Conservation (phyloP, 306 rosid genomes). For the Medicago lupulina region DNA sequence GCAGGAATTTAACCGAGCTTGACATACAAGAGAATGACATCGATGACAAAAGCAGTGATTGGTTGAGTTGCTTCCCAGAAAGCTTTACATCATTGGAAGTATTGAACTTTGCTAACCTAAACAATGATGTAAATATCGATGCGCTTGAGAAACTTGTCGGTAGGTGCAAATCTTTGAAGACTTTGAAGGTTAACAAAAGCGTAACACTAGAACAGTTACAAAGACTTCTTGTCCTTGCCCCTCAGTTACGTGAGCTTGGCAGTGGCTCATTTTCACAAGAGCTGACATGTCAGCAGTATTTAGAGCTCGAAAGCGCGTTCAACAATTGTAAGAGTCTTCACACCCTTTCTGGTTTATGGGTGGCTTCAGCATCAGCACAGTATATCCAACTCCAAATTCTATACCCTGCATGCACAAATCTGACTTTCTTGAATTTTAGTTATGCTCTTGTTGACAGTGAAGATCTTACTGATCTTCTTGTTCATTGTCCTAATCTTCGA, state of each 20-base stretch:
- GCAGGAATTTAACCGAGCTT: slow-evolving; percentile 80
- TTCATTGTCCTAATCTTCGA: slow-evolving; percentile 68
- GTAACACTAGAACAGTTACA: slow-evolving; percentile 67
- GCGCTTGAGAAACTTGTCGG: slow-evolving; percentile 78
- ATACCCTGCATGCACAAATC: slow-evolving; percentile 65
- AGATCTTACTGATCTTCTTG: slow-evolving; percentile 66
- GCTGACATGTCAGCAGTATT: slow-evolving; percentile 57
- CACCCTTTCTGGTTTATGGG: slow-evolving; percentile 83
- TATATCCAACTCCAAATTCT: slow-evolving; percentile 60
- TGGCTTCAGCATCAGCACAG: slow-evolving; percentile 43
- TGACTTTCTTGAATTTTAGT: slow-evolving; percentile 82
- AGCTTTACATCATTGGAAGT: slow-evolving; percentile 78
- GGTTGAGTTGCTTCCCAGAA: slow-evolving; percentile 89
- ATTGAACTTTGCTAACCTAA: slow-evolving; percentile 71
- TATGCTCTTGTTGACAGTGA: slow-evolving; percentile 62
- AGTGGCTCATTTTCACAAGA: slow-evolving; percentile 72
- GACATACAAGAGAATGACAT: slow-evolving; percentile 84
- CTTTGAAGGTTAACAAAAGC: slow-evolving; percentile 72
- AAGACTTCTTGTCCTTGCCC: slow-evolving; percentile 61
- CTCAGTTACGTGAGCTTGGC: slow-evolving; percentile 74
- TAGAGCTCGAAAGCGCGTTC: slow-evolving; percentile 69
- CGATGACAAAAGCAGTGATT: slow-evolving; percentile 67
- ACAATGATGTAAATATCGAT: slow-evolving; percentile 61
- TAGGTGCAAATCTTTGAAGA: slow-evolving; percentile 74
- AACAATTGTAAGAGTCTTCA: slow-evolving; percentile 64